Base-by-base conservation (phyloP, 1,139 yeast species). In the Candida albicans region DNA sequence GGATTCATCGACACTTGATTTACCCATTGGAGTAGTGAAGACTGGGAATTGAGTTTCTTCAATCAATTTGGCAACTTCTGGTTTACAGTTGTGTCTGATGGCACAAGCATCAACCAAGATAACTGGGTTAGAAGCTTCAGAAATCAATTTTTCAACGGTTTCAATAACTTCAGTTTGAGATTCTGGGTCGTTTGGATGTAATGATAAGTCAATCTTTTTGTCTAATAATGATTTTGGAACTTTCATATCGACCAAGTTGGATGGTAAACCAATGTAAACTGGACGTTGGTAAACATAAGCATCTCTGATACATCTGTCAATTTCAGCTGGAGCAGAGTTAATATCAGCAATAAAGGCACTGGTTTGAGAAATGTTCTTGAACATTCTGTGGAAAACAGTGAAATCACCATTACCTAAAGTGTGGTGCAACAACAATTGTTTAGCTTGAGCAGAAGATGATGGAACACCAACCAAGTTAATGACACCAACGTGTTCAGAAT, bases 11-110 rank as follows among this genome's bases (percentile, higher is more conserved):
- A 87, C 79, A 34, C 80, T 77, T 51, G 90, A 85, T 69, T 87
- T 87, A 67, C 96, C 96, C 95, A 88, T 87, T 53, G 96, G 96
- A 42, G 96, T 87, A 44, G 86, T 86, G 68, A 79, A 87, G 29
- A 85, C 87, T 33, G 95, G 95, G 81, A 82, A 87, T 62, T 85
- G 83, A 39, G 96, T 86, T 42, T 70, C 59, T 54, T 81, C 79
- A 44, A 86, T 85, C 60, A 88, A 76, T 53, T 72, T 65, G 50
- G 67, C 70, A 48, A 87, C 84, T 66, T 84, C 89, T 30, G 64
- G 68, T 58, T 75, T 76, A 57, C 83, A 85, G 52, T 75, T 75
- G 66, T 87, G 95, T 70, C 96, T 79, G 42, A 84, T 71, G 49
- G 91, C 89, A 75, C 96, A 87, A 35, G 96, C 95, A 68, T 88